Evolutionary conservation across 257 asterid species (phyloP).

Genomic region (Solanum verrucosum): DNA sequence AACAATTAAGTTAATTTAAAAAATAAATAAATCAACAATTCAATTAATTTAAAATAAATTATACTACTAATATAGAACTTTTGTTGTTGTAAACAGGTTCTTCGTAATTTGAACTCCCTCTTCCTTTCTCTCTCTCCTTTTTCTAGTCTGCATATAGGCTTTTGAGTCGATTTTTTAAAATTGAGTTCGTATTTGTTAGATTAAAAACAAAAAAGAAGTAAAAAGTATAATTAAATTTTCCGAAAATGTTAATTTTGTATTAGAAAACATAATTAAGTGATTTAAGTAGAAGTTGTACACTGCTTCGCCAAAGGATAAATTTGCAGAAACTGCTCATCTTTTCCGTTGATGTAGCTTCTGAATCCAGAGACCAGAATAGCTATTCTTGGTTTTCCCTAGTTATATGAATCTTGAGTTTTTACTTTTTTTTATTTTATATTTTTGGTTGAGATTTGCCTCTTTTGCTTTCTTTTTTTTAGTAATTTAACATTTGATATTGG

Average conservation of each 20-base stretch:
- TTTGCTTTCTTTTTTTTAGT: not conserved
- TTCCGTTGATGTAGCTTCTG: not conserved
- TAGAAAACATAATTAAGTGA: not conserved
- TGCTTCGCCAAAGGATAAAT: not conserved
- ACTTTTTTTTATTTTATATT: no score
- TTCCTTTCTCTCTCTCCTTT: not conserved
- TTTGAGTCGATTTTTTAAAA: no score
- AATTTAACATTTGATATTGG: no score
- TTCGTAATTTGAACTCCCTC: not conserved
- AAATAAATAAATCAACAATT: no score
- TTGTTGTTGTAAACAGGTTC: not conserved
- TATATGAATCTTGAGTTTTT: no score
- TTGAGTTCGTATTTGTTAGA: not conserved
- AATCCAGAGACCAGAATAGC: not conserved
- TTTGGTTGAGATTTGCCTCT: not conserved
- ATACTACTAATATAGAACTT: not conserved
- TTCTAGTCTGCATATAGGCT: not conserved
- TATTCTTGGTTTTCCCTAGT: not conserved
- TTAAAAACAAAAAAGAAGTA: no score
- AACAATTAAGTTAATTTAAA: no score
- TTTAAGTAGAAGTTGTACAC: not conserved
- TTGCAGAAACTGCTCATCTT: not conserved
- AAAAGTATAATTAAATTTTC: no score
- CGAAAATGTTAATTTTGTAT: not conserved
- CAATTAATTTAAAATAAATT: no score